These are phyloP conservation scores for Penicillium paneum DNA, from an alignment of 2,329 filamentous ascomycete species.

Conservation along the genomic window DNA sequence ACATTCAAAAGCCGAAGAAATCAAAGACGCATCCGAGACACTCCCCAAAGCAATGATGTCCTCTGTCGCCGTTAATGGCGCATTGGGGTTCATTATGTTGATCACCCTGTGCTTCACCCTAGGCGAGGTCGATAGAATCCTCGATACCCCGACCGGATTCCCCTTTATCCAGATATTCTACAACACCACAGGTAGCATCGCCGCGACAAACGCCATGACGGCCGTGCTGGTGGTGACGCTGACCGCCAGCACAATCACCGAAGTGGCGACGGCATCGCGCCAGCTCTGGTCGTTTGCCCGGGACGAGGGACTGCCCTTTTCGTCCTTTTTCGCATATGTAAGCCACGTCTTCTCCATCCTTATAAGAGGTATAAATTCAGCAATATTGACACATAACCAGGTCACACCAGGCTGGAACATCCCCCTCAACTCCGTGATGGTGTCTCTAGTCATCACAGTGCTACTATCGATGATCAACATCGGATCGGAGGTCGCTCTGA, in stretches of 20 bases:
- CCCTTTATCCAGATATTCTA: constrained; percentile 60
- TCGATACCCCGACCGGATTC: constrained; percentile 49
- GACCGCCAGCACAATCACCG: constrained; percentile 51
- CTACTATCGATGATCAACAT: constrained; percentile 53
- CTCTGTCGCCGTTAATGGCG: constrained; percentile 51
- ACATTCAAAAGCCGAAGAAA: constrained; percentile 36
- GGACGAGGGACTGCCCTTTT: constrained; percentile 42
- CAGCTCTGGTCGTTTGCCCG: constrained; percentile 56
- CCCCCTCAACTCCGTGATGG: constrained; percentile 48
- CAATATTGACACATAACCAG: constrained; percentile 18
- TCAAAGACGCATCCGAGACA: constrained; percentile 48
- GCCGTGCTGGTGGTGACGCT: constrained; percentile 50
- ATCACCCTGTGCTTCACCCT: constrained; percentile 56
- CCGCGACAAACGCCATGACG: constrained; percentile 51
- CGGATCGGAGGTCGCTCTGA: constrained; percentile 46
- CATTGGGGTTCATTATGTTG: constrained; percentile 56
- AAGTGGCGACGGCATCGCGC: constrained; percentile 57
- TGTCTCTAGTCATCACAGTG: constrained; percentile 44
- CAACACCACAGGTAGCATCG: constrained; percentile 49
- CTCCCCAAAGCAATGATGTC: constrained; percentile 53
- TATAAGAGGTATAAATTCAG: not conserved
- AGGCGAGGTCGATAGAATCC: constrained; percentile 46
- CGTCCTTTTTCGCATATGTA: constrained; percentile 39
- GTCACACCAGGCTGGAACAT: constrained; percentile 41
- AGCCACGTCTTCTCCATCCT: constrained; percentile 2